Conservation (phyloP, 345 rosid species). For the Citrus inodora region DNA sequence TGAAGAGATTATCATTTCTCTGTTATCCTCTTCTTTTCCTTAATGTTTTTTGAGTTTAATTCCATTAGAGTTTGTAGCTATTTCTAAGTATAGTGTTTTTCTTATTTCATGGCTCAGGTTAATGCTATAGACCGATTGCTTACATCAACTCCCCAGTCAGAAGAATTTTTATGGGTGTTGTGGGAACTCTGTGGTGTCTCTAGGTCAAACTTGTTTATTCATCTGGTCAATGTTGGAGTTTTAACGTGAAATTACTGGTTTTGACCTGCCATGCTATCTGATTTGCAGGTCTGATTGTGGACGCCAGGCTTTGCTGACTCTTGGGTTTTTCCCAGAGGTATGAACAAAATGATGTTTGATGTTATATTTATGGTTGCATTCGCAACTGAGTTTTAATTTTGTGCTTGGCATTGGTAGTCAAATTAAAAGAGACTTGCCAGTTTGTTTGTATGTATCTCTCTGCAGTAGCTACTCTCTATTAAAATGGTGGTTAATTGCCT, state of each 20-base stretch:
- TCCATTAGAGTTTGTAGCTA: constrained; percentile 6
- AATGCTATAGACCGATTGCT: constrained; percentile 85
- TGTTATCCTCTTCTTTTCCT: neutral
- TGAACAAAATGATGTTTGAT: neutral
- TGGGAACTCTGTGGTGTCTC: constrained; percentile 97
- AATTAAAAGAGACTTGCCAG: constrained; percentile 9
- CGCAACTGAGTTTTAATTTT: neutral
- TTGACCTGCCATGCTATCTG: constrained; percentile 14
- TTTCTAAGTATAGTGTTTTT: neutral
- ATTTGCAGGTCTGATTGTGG: constrained; percentile 88
- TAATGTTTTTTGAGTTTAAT: neutral
- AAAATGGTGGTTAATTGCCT: neutral
- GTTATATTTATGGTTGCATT: neutral
- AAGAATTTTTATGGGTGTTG: constrained; percentile 91
- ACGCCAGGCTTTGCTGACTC: constrained; percentile 78
- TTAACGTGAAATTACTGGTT: constrained; percentile 1
- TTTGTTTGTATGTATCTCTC: constrained; percentile 9
- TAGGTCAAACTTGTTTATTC: constrained; percentile 41
- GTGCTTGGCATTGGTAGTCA: constrained; percentile 5
- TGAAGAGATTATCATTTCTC: neutral
- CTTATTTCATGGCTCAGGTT: constrained; percentile 44
- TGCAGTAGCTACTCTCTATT: neutral
- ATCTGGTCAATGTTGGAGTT: constrained; percentile 5
- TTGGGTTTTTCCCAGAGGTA: constrained; percentile 92
- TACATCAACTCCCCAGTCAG: constrained; percentile 65